Evolutionary conservation across 306 rosid species (phyloP).

Genomic region (Cyamopsis tetragonoloba): DNA sequence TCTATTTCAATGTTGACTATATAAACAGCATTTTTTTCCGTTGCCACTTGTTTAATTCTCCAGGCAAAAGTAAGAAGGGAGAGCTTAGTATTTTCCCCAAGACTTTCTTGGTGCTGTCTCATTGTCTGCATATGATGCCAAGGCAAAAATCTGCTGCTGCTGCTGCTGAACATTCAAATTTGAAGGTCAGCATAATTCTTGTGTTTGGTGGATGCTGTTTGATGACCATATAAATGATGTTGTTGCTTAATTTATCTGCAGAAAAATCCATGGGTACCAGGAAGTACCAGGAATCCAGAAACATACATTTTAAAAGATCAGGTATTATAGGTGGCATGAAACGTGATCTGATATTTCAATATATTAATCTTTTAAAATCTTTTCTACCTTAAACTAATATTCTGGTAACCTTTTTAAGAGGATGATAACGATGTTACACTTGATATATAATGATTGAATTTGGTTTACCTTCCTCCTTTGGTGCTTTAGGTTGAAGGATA

Average conservation of each 20-base stretch:
- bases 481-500: not conserved
- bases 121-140: slow-evolving; percentile 88
- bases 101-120: slow-evolving; percentile 59
- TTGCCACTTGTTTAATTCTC: slow-evolving; percentile 38
- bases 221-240: slow-evolving; percentile 2
- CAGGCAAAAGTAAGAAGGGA: slow-evolving; percentile 91
- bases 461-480: not conserved
- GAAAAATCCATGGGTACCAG: slow-evolving; percentile 70
- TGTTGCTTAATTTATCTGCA: slow-evolving; percentile 22
- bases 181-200: slow-evolving; percentile 50
- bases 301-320: slow-evolving; percentile 67
- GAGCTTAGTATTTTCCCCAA: slow-evolving; percentile 81
- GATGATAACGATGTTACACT: not conserved
- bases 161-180: slow-evolving; percentile 51
- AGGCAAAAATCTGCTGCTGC: slow-evolving; percentile 61
- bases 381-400: not conserved
- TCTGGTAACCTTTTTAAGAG: not conserved
- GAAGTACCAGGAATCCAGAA: slow-evolving; percentile 79
- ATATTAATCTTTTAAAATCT: not conserved
- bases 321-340: slow-evolving; percentile 22
- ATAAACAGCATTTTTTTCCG: not conserved
- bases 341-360: not conserved
- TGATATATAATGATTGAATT: not conserved
- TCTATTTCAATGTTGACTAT: not conserved
- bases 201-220: slow-evolving; percentile 14